A percentile compares a stretch with the other conserved stretches of the same genome.
Evolutionary conservation across 306 rosid genomes (phyloP).

Genomic region (Dryas drummondii): DNA sequence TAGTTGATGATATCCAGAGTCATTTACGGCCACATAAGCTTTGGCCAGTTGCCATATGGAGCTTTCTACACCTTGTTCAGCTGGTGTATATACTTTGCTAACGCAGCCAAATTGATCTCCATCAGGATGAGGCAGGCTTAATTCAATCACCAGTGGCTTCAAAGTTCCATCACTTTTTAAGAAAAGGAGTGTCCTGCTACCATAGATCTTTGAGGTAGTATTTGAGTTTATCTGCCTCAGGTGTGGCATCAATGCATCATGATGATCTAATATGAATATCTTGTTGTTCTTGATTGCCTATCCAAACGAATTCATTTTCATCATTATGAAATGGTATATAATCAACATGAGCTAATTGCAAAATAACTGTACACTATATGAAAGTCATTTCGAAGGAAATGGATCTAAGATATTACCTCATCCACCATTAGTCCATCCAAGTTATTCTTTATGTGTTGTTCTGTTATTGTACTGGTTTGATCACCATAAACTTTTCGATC

Average conservation of each 20-base stretch:
- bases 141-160: conserved; percentile 69
- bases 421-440: conserved; percentile 55
- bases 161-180: conserved; percentile 66
- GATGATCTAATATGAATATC: conserved; percentile 65
- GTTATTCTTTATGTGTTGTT: conserved; percentile 42
- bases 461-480: conserved; percentile 50
- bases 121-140: conserved; percentile 52
- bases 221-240: conserved; percentile 49
- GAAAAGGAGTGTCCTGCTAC: conserved; percentile 58
- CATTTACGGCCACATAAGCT: conserved; percentile 68
- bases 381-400: neutral
- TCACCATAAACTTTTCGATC: conserved; percentile 54
- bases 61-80: conserved; percentile 53
- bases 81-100: conserved; percentile 51
- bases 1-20: conserved; percentile 69
- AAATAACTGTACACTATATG: neutral
- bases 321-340: neutral
- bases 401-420: conserved; percentile 37
- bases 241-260: conserved; percentile 57
- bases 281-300: conserved; percentile 56
- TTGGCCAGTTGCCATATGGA: conserved; percentile 68
- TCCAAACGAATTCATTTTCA: conserved; percentile 13
- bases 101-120: conserved; percentile 54
- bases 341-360: neutral
- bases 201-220: conserved; percentile 49